Conservation (phyloP, 495 filamentous ascomycete species). For the Tuber magnatum region DNA sequence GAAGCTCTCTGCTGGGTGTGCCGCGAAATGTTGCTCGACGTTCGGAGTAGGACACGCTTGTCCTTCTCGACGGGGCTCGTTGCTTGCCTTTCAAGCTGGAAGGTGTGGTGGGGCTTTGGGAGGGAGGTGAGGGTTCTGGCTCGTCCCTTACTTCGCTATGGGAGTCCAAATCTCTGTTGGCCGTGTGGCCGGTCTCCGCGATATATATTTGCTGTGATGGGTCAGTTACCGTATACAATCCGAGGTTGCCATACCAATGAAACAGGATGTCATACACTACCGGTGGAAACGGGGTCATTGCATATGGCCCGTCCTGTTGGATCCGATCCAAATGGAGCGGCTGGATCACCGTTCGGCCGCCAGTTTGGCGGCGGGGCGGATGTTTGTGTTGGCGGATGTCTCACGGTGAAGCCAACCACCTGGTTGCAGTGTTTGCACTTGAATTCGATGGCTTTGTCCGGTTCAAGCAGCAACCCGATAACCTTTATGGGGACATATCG, state of each 20-base stretch:
- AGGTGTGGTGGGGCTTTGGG: neutral
- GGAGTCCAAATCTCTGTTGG: neutral
- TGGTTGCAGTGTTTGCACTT: conserved; percentile 15
- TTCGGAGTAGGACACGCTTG: neutral
- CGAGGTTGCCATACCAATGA: neutral
- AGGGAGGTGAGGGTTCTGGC: neutral
- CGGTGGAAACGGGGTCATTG: neutral
- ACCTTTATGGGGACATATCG: conserved; percentile 18
- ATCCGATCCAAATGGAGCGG: neutral
- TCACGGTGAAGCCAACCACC: conserved; percentile 21
- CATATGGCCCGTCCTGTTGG: neutral
- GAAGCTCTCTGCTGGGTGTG: conserved; percentile 6
- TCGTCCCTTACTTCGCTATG: neutral
- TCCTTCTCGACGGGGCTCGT: neutral
- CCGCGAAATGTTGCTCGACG: conserved; percentile 4
- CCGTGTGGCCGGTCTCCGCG: neutral
- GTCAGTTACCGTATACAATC: neutral
- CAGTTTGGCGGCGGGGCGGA: neutral
- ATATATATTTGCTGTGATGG: neutral
- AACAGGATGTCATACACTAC: conserved; percentile 9
- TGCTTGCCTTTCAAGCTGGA: neutral
- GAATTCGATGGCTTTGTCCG: conserved; percentile 13
- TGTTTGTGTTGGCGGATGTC: neutral
- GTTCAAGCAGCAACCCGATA: conserved; percentile 11
- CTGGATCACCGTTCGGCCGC: neutral